Base-by-base conservation (phyloP, 768 basidiomycete genomes). In the Clitopilus passeckerianus region DNA sequence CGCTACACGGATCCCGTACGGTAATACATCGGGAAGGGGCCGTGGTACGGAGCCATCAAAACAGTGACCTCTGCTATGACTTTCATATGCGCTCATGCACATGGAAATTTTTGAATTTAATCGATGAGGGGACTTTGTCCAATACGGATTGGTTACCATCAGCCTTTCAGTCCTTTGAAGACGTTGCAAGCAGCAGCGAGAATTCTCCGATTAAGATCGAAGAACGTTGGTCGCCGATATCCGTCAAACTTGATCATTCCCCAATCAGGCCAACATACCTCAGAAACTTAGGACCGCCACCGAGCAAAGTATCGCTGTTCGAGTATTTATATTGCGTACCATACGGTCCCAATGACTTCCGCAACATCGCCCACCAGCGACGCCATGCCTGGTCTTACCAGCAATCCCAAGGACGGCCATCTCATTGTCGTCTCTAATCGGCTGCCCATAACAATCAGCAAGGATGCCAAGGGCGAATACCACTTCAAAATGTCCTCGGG, bases 401-500 rank as follows among this genome's bases (percentile, higher is more conserved):
- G 46, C 22, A 10, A 20, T 12, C 20, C 18, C 66, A 72, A 80
- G 65, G 78, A 76, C 63, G 81, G 78, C 59, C 90, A 93, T 65
- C 88, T 98, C 80, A 89, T 98, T 75, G 93, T 98, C 67, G 93
- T 98, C 69, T 91, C 92, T 56, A 98, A 98, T 76, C 86, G 96
- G 57, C 87, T 98, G 60, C 96, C 96, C 20, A 84, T 98, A 61
- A 97, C 96, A 53, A 98, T 98, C 71, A 92, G 80, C 72, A 96
- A 94, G 77, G 95, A 98, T 84, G 87, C 84, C 14, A 76, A 80
- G 56, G 95, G 95, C 70, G 88, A 96, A 72, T 98, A 95, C 74
- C 92, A 95, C 79, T 98, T 97, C 85, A 91, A 96, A 81, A 97
- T 98, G 95, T 95, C 93, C 60, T 95, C 93, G 2, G 97, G 97